Percentiles rank a stretch among this genome's conserved stretches.
phyloP scores from a whole-genome alignment of 352 stramenopile species.

The Phytophthora pini region DNA sequence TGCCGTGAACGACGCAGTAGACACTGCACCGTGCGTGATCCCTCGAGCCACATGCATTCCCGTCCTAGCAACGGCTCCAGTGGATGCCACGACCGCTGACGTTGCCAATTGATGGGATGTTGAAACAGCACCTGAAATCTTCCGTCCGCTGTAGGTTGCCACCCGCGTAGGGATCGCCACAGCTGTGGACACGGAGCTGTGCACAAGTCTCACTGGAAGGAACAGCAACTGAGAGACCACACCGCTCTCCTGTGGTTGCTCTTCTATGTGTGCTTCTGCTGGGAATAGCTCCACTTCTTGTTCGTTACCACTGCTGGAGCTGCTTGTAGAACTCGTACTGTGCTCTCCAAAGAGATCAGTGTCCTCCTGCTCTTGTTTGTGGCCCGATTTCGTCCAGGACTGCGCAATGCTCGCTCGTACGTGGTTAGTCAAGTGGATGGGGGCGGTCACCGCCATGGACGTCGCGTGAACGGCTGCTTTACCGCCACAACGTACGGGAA shows the following conservation, averaged over 20 bases:
- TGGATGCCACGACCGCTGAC: constrained; percentile 64
- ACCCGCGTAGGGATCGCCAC: constrained; percentile 57
- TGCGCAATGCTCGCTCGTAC: constrained; percentile 51
- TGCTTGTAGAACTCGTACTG: constrained; percentile 29
- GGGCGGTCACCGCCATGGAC: constrained; percentile 60
- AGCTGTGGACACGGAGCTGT: constrained; percentile 63
- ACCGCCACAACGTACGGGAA: constrained; percentile 65
- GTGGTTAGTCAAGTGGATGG: constrained; percentile 62
- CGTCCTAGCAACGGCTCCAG: constrained; percentile 53
- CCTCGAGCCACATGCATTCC: constrained; percentile 60
- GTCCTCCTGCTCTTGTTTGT: constrained; percentile 15
- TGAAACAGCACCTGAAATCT: constrained; percentile 62
- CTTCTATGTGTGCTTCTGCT: constrained; percentile 1
- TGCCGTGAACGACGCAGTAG: constrained; percentile 62
- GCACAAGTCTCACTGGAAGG: constrained; percentile 63
- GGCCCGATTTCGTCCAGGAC: constrained; percentile 11
- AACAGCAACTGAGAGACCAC: constrained; percentile 65
- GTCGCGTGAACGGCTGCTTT: constrained; percentile 66
- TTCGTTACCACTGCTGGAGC: constrained; percentile 29
- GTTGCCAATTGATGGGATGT: constrained; percentile 67
- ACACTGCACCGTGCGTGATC: constrained; percentile 57
- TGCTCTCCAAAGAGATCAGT: constrained; percentile 62
- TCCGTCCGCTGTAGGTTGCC: constrained; percentile 60
- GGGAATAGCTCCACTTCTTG: constrained; percentile 25
- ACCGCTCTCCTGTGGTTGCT: constrained; percentile 22